Evolutionary conservation across 2,329 filamentous ascomycete species (phyloP), one percentile per base, ranked within the genome.

Genomic region (Pseudogymnoascus sp.): DNA sequence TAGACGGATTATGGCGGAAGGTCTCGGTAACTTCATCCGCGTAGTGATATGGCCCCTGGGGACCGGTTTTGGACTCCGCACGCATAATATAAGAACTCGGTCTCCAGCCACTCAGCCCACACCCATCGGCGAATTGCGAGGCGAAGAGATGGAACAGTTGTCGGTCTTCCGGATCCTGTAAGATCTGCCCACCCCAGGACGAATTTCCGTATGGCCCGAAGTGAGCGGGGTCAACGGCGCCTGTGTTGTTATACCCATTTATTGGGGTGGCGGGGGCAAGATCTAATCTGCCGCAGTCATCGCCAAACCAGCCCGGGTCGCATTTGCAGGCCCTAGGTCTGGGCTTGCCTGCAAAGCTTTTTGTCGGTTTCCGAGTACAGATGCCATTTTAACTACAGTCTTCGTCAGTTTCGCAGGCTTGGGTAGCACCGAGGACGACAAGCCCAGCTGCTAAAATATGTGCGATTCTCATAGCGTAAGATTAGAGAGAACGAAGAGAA

Each of bases 1-100:
- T 72, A 0, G 76, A 76, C 0, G 78, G 77, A 35, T 81, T 81
- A 63, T 81, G 79, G 0, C 73, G 74, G 43, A 81, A 81, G 2
- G 74, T 75, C 2, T 72, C 69, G 2, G 74, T 73, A 0, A 81
- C 68, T 4, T 74, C 72, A 14, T 77, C 72, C 0, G 71, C 74
- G 61, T 74, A 81, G 4, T 64, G 59, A 49, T 80, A 81, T 0
- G 78, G 79, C 0, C 79, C 79, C 10, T 72, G 69, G 0, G 79
- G 78, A 0, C 78, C 79, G 0, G 66, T 73, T 2, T 68, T 68
- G 0, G 78, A 80, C 64, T 80, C 79, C 1, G 79, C 78, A 14
- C 78, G 71, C 29, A 78, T 75, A 16, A 80, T 71, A 16, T 74
- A 76, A 16, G 75, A 78, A 60, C 76, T 78, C 0, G 78, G 78